Percentiles rank a stretch among this genome's conserved stretches.
Conservation (phyloP, 192 early-diverging fungal genomes). For the Mycoemilia scoparia region DNA sequence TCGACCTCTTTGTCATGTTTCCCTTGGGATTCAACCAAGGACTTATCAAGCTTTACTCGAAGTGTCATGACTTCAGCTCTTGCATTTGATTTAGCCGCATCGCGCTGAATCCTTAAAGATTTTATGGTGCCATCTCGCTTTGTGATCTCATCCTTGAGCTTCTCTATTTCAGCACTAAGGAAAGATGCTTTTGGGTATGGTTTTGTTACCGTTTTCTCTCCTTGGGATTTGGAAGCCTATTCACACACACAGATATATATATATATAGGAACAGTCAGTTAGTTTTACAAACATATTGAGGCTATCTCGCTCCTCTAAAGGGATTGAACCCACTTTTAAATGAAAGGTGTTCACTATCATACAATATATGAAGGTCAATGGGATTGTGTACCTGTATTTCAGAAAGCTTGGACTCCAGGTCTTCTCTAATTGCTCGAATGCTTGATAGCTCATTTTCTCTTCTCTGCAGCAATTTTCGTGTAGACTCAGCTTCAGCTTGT, state of each 20-base stretch:
- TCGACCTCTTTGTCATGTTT: no score
- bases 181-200: slow-evolving; percentile 14
- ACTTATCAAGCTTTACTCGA: slow-evolving; percentile 22
- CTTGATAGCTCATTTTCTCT: slow-evolving; percentile 26
- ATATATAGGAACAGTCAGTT: no score
- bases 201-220: slow-evolving; percentile 6
- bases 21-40: slow-evolving; percentile 15
- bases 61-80: slow-evolving; percentile 27
- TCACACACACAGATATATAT: no score
- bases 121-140: slow-evolving; percentile 25
- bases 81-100: slow-evolving; percentile 20
- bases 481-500: slow-evolving; percentile 20
- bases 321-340: no score
- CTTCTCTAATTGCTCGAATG: slow-evolving; percentile 23
- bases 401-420: slow-evolving; percentile 16
- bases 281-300: no score
- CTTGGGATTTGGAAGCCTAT: no score
- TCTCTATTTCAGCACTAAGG: slow-evolving; percentile 14
- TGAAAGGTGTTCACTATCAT: no score
- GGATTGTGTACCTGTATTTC: no score
- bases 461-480: slow-evolving; percentile 12
- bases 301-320: no score
- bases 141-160: slow-evolving; percentile 17
- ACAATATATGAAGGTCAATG: no score
- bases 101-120: slow-evolving; percentile 25